These are phyloP conservation scores for Microdochium bolleyi DNA, from an alignment of 2,329 filamentous ascomycete genomes.

Conservation along the genomic window DNA sequence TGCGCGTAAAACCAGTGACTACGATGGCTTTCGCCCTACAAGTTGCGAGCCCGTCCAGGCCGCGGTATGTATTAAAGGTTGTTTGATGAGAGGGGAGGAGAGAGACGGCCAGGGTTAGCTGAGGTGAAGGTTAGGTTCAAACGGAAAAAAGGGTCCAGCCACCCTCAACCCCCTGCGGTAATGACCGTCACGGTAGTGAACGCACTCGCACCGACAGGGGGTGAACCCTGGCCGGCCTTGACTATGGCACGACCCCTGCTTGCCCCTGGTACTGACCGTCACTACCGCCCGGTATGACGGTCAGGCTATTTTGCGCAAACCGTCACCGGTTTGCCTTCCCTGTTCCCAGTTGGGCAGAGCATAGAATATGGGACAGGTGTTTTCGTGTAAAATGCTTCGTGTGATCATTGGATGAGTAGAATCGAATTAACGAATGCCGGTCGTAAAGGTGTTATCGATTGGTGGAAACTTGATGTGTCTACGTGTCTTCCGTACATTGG, in stretches of 20 bases:
- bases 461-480: no score
- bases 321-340: no score
- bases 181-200: not conserved
- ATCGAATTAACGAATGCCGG: no score
- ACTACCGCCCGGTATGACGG: not conserved
- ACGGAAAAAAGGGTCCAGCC: not conserved
- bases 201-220: not conserved
- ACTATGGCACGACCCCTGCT: not conserved
- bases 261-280: not conserved
- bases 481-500: no score
- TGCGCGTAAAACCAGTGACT: not conserved
- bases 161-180: not conserved
- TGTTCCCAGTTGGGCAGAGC: no score
- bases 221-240: not conserved
- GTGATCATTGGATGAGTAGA: no score
- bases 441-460: no score
- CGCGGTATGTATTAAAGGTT: no score
- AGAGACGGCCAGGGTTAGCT: not conserved
- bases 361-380: no score
- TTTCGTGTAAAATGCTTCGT: no score
- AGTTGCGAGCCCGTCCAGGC: not conserved
- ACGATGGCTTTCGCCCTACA: not conserved
- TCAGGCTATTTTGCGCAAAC: not conserved
- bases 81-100: not conserved
- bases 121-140: not conserved